Conservation (phyloP, 495 filamentous ascomycete species). For the Penicillium maclennaniae region DNA sequence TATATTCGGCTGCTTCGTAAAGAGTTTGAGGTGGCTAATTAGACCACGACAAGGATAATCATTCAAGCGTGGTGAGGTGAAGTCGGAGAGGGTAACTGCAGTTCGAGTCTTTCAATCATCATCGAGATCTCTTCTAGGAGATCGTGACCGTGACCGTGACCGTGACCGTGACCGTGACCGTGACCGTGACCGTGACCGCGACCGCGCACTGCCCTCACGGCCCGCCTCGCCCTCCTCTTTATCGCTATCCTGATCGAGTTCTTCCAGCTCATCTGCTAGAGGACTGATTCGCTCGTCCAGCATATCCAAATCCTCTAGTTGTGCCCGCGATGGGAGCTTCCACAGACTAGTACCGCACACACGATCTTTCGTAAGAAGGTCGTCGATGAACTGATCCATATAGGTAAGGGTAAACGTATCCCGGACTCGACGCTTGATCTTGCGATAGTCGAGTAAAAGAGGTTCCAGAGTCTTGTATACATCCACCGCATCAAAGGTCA, state of each 20-base stretch:
- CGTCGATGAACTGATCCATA: constrained; percentile 93
- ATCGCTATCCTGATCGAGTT: constrained; percentile 65
- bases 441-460: constrained; percentile 75
- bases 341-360: constrained; percentile 89
- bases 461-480: constrained; percentile 81
- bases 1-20: not conserved
- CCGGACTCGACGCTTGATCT: constrained; percentile 69
- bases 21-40: not conserved
- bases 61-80: not conserved
- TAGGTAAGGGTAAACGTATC: constrained; percentile 68
- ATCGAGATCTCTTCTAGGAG: constrained; percentile 7
- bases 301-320: constrained; percentile 85
- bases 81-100: not conserved
- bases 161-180: too few relatives aligned
- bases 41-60: not conserved
- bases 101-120: constrained; percentile 25
- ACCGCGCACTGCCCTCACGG: constrained; percentile 15
- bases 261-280: constrained; percentile 77
- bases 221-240: constrained; percentile 27
- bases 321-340: constrained; percentile 78
- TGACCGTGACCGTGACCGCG: too few relatives aligned
- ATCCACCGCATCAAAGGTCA: constrained; percentile 79
- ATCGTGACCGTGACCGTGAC: constrained; percentile 3
- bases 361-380: constrained; percentile 82
- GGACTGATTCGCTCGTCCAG: constrained; percentile 84